phyloP scores from a whole-genome alignment of 257 asterid species.

The Apocynum venetum region DNA sequence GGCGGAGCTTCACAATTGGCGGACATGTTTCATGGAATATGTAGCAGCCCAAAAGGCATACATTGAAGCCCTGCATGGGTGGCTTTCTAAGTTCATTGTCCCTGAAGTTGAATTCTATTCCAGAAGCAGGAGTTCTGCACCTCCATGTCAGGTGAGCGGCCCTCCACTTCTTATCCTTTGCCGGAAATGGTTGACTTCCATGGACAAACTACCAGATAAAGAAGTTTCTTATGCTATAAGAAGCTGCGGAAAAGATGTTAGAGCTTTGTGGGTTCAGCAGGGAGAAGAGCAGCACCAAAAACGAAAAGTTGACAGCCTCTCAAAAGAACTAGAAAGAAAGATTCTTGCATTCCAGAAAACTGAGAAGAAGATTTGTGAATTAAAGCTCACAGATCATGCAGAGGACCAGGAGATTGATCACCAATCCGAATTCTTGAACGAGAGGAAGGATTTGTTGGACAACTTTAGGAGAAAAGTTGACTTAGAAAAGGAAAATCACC shows the following conservation, averaged over 20 bases:
- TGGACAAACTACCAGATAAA: constrained; percentile 61
- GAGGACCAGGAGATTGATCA: constrained; percentile 38
- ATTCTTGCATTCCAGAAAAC: constrained; percentile 48
- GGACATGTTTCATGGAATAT: constrained; percentile 60
- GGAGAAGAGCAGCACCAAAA: constrained; percentile 83
- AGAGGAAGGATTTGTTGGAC: constrained; percentile 51
- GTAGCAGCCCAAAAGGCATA: constrained; percentile 59
- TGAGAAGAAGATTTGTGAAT: constrained; percentile 48
- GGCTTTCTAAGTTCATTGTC: constrained; percentile 68
- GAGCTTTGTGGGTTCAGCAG: constrained; percentile 79
- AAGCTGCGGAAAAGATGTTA: constrained; percentile 69
- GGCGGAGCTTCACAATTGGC: constrained; percentile 82
- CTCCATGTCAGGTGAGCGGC: constrained; percentile 30
- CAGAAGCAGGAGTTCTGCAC: constrained; percentile 25
- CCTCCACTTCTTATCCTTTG: constrained; percentile 68
- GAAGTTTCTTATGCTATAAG: constrained; percentile 54
- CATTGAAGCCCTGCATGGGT: constrained; percentile 57
- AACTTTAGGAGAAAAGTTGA: constrained; percentile 54
- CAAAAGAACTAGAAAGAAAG: constrained; percentile 71
- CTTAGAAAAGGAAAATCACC: constrained; percentile 72
- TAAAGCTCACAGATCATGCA: constrained; percentile 40
- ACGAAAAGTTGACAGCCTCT: constrained; percentile 65
- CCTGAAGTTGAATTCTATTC: constrained; percentile 52
- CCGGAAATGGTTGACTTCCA: constrained; percentile 56
- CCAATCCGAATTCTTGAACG: constrained; percentile 38